These are phyloP conservation scores for Neofusicoccum laricinum DNA, from an alignment of 2,329 filamentous ascomycete genomes.

Conservation along the genomic window DNA sequence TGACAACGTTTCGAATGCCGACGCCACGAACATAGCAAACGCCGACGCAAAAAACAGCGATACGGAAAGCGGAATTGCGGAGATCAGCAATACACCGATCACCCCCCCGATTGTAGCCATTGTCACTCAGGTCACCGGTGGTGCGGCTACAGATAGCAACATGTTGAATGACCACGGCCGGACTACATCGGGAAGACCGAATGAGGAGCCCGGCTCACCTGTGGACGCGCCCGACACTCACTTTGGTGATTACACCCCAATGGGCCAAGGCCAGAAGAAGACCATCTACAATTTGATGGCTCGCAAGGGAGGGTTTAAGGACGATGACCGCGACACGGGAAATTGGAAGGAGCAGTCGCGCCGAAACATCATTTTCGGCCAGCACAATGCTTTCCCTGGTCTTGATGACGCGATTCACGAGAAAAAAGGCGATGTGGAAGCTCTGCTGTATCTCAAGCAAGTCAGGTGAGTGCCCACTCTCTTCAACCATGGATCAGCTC, in stretches of 20 bases:
- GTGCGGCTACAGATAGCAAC: no score
- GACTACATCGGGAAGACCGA: no score
- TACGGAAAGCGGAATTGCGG: no score
- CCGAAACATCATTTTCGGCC: constrained; percentile 7
- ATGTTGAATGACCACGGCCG: no score
- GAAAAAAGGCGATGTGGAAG: constrained; percentile 25
- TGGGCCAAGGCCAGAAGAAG: neutral
- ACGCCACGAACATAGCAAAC: no score
- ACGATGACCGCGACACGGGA: neutral
- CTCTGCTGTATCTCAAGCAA: constrained; percentile 33
- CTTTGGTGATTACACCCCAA: neutral
- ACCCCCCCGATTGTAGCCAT: no score
- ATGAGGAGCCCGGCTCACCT: constrained; percentile 19
- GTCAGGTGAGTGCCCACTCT: constrained; percentile 25
- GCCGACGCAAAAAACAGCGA: no score
- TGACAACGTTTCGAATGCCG: no score
- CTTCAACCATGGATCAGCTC: neutral
- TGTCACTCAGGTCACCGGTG: no score
- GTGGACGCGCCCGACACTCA: constrained; percentile 24
- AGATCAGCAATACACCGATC: no score
- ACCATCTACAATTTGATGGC: neutral
- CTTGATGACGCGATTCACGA: constrained; percentile 14
- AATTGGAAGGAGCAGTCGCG: neutral
- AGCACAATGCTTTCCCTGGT: constrained; percentile 28
- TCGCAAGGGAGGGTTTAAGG: neutral